Conservation (phyloP, 176 grass and related monocot genomes). For the Areca catechu region DNA sequence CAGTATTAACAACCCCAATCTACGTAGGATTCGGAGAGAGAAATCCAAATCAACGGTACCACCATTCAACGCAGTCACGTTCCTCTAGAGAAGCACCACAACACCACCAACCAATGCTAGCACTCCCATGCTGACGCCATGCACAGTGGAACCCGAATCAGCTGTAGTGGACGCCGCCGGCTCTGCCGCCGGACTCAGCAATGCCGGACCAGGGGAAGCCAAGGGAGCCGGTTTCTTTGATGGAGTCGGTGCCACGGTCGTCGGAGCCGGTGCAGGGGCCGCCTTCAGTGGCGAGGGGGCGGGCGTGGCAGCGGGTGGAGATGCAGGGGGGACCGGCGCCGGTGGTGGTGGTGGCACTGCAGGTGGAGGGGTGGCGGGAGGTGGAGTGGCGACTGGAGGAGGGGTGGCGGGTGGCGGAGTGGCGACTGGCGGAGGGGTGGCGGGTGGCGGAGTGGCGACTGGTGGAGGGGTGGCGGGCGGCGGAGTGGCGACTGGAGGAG, state of each 20-base stretch:
- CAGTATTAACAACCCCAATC: too few species aligned
- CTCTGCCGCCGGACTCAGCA: slow-evolving; percentile 10
- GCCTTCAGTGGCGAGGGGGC: not conserved
- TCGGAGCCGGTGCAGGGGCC: not conserved
- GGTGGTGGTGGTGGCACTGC: slow-evolving; percentile 7
- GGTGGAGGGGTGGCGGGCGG: too few species aligned
- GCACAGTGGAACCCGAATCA: slow-evolving; percentile 6
- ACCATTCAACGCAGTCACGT: not conserved
- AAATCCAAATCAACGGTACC: not conserved
- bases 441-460: too few species aligned
- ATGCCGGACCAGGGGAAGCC: not conserved
- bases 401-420: too few species aligned
- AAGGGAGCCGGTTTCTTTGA: not conserved
- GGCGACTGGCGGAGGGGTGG: too few species aligned
- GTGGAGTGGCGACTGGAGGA: too few species aligned
- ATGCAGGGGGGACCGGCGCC: slow-evolving; percentile 27
- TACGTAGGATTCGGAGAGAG: not conserved
- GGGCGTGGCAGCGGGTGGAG: slow-evolving; percentile 13
- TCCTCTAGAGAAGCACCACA: slow-evolving; percentile 23
- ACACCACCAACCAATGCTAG: slow-evolving; percentile 17
- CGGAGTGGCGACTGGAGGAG: slow-evolving; percentile 3
- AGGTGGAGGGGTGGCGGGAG: slow-evolving; percentile 26
- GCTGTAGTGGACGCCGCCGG: slow-evolving; percentile 1
- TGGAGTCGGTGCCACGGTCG: slow-evolving; percentile 12
- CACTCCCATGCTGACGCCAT: slow-evolving; percentile 9